Evolutionary conservation across 2,329 filamentous ascomycete genomes (phyloP), one percentile per base, ranked within the genome.

Genomic region (Zymoseptoria brevis): DNA sequence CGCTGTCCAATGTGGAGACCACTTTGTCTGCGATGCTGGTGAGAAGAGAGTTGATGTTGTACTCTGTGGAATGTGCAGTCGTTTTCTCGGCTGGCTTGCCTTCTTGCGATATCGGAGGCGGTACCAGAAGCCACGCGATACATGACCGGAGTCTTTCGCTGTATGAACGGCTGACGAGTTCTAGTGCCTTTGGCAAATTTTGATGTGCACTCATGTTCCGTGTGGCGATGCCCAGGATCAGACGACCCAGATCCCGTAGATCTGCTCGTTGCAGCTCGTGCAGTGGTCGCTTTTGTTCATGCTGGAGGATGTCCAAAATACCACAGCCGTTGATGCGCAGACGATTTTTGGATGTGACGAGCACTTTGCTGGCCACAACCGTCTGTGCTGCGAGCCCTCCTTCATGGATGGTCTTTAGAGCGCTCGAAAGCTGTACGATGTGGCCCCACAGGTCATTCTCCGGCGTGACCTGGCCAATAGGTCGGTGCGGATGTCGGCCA

Each of bases 361-460:
- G 81, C 59, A 99, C 87, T 73, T 97, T 97, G 75, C 85, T 93
- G 11, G 89, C 81, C 60, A 94, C 90, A 52, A 99, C 85, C 56
- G 93, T 87, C 54, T 92, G 84, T 45, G 92, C 93, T 21, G 94
- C 93, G 49, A 97, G 80, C 19, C 89, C 88, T 57, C 82, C 83
- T 11, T 82, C 81, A 71, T 99, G 94, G 48, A 99, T 93, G 0
- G 88, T 83, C 71, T 90, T 93, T 41, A 99, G 78, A 0, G 90
- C 94, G 64, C 88, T 94, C 48, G 90, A 87, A 62, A 99, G 87
- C 73, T 99, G 94, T 5, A 92, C 88, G 61, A 96, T 85, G 72
- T 97, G 99, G 51, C 86, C 85, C 94, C 94, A 99, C 1, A 99
- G 75, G 1, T 90, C 80, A 58, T 86, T 83, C 73, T 97, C 93